Evolutionary conservation across 2,329 filamentous ascomycete species (phyloP), one percentile per base, ranked within the genome.

Genomic region (Mycosphaerelloides madeirae): DNA sequence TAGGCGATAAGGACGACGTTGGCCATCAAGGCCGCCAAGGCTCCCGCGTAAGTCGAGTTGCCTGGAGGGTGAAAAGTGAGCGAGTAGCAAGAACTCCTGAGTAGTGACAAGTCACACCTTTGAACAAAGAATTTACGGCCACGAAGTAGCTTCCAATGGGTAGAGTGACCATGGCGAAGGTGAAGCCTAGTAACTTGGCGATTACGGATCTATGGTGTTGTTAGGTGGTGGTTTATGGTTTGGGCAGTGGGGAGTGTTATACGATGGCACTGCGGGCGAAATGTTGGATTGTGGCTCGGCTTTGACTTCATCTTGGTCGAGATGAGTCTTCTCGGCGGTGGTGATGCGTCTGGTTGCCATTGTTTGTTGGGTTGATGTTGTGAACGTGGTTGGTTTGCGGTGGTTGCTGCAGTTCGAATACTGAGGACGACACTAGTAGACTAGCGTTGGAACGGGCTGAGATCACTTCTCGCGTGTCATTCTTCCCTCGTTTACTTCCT

Each of bases 1-100:
- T 97, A 98, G n/a, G 78, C 81, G 45, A 97, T 78, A 39, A 98
- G 72, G 3, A 98, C 88, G 1, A 94, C 78, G 58, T 98, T 98
- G 11, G 93, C 93, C 65, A 94, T 81, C 39, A 97, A 70, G 15
- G 93, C 93, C 1, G 93, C 93, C 28, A 85, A 73, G 1, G 81
- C 89, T 12, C 90, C 93, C 3, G 90, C 88, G 58, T 82, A 91
- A 1, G 90, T 95, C 12, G 88, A 79, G 67, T 95, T 95, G 55
- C 89, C 91, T 95, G 20, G 9, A 12, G 13, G 8, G 7, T 33
- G 16, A 12, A 35, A 18, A 6, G 11, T 35, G 15, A 4, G 19
- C 15, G 3, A n/a, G 6, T 6, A 16, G 6, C 33, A 6, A 16
- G 22, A 35, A 18, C 13, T 14, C 4, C 8, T 22, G 15, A 20